Evolutionary conservation across 2,329 filamentous ascomycete genomes (phyloP).

Genomic region (Fusarium haematococcum): DNA sequence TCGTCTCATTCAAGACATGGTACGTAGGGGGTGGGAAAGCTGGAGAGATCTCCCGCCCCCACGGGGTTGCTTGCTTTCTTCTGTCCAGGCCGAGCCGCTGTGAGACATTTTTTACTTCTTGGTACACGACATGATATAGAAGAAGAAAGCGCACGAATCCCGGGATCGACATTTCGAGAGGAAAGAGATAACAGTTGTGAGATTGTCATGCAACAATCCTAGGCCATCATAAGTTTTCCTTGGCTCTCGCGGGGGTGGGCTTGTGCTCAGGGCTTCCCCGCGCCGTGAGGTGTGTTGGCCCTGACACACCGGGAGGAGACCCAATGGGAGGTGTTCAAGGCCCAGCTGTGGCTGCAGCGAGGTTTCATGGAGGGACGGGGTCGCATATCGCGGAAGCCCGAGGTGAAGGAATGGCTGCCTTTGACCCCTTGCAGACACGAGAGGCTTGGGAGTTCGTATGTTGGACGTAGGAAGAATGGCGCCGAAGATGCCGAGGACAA

Average conservation of each 20-base stretch:
- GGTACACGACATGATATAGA: not conserved
- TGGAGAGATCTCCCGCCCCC: not conserved
- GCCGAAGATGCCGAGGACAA: not conserved
- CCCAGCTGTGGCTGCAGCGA: not conserved
- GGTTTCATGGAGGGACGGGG: slow-evolving; percentile 9
- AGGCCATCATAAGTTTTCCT: slow-evolving; percentile 16
- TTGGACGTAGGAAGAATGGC: not conserved
- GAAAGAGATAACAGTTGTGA: not conserved
- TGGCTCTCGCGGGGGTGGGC: not conserved
- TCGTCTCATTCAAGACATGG: not conserved
- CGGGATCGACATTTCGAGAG: not conserved
- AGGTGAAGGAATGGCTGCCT: not conserved
- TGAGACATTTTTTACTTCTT: not conserved
- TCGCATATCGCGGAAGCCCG: slow-evolving; percentile 8
- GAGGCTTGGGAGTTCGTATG: slow-evolving; percentile 2
- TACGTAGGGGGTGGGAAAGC: not conserved
- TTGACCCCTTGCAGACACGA: not conserved
- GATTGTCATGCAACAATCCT: slow-evolving; percentile 20
- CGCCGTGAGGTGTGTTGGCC: not conserved
- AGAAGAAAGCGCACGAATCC: not conserved
- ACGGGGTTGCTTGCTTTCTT: not conserved
- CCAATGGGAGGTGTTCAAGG: slow-evolving; percentile 1
- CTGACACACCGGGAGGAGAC: slow-evolving; percentile 5
- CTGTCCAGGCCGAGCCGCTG: slow-evolving; percentile 1
- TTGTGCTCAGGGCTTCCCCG: slow-evolving; percentile 5